A percentile compares a stretch with the other conserved stretches of the same genome.
These are phyloP conservation scores for Arabidopsis lyrata DNA, from an alignment of 441 rosid genomes.

Conservation along the genomic window DNA sequence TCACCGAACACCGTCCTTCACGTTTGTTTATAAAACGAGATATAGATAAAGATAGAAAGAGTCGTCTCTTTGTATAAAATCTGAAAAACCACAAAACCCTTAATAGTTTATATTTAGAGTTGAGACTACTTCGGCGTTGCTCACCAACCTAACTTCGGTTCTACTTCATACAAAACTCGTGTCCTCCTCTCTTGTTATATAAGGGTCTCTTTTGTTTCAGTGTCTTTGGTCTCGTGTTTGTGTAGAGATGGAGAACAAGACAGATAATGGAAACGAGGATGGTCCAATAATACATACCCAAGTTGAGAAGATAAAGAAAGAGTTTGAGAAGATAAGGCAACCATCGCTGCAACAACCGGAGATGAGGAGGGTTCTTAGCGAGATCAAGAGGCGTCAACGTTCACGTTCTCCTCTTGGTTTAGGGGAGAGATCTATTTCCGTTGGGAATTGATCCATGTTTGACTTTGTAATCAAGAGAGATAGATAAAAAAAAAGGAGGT, in stretches of 20 bases:
- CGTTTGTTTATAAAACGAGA: conserved; percentile 34
- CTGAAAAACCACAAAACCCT: conserved; percentile 2
- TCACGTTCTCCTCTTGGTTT: conserved; percentile 68
- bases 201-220: neutral
- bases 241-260: conserved; percentile 38
- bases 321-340: conserved; percentile 54
- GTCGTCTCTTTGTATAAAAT: conserved; percentile 23
- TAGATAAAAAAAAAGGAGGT: neutral
- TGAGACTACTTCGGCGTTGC: conserved; percentile 30
- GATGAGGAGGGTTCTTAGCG: conserved; percentile 51
- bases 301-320: conserved; percentile 64
- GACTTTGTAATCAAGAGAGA: conserved; percentile 8
- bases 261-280: conserved; percentile 23
- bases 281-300: conserved; percentile 59
- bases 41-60: conserved; percentile 6
- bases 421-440: conserved; percentile 57
- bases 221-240: conserved; percentile 1
- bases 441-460: conserved; percentile 43
- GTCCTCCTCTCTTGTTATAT: conserved; percentile 21
- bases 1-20: conserved; percentile 27
- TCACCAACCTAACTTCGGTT: conserved; percentile 33
- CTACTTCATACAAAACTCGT: conserved; percentile 28
- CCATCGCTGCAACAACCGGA: conserved; percentile 57
- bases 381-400: conserved; percentile 53
- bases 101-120: conserved; percentile 1